A percentile compares a stretch with the other conserved stretches of the same genome.
phyloP scores from a whole-genome alignment of 2,329 filamentous ascomycete species.

The Elsinoe fawcettii region DNA sequence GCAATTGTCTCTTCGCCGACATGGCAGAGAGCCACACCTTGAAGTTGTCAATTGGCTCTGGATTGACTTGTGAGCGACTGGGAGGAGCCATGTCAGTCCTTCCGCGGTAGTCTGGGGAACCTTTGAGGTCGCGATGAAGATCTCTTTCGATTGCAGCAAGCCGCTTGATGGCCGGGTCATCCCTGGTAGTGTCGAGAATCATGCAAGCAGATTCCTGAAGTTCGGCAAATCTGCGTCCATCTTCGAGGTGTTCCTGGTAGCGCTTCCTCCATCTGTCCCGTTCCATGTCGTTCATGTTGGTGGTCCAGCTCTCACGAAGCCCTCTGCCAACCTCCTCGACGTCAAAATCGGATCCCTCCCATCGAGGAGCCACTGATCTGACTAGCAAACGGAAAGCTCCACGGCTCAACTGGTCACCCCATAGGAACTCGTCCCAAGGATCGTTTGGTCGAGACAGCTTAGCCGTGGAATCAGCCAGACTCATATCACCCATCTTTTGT shows the following conservation, averaged over 20 bases:
- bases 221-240: background rate
- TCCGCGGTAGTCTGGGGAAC: background rate
- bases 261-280: background rate
- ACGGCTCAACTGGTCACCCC: background rate
- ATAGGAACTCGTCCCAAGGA: background rate
- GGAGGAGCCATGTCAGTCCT: slow-evolving; percentile 1
- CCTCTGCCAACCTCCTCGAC: background rate
- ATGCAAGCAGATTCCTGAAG: slow-evolving; percentile 1
- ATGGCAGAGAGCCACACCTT: slow-evolving; percentile 43
- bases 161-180: background rate
- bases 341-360: background rate
- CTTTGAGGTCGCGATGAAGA: slow-evolving; percentile 1
- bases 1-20: slow-evolving; percentile 42
- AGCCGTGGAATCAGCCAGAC: slow-evolving; percentile 7
- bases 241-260: background rate
- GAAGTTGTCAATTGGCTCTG: slow-evolving; percentile 33
- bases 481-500: slow-evolving; percentile 9
- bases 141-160: slow-evolving; percentile 6
- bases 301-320: background rate
- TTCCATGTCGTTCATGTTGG: background rate
- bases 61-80: background rate
- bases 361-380: background rate
- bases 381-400: background rate
- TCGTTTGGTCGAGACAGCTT: background rate
- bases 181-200: background rate